Evolutionary conservation across 441 rosid genomes (phyloP).

Genomic region (Melastoma candidum): DNA sequence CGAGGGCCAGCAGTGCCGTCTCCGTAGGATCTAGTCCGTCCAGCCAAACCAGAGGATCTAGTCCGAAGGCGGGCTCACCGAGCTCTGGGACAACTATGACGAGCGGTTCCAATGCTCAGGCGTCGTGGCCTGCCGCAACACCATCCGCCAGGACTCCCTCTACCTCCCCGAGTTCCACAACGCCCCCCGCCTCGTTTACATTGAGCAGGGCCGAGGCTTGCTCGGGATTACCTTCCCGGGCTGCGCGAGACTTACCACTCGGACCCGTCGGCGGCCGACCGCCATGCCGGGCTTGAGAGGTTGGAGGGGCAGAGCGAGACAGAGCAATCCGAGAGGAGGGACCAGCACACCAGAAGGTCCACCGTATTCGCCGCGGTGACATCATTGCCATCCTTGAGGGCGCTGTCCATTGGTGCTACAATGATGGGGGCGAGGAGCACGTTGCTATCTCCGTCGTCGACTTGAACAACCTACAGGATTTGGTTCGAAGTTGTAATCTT

Average conservation of each 20-base stretch:
- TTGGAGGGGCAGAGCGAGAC: neutral
- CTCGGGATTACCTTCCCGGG: conserved; percentile 23
- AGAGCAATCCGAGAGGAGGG: conserved; percentile 4
- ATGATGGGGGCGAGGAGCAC: conserved; percentile 26
- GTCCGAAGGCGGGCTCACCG: conserved; percentile 22
- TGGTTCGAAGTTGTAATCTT: no score
- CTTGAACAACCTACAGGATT: conserved; percentile 10
- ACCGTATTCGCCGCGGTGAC: conserved; percentile 26
- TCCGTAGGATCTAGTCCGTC: conserved; percentile 17
- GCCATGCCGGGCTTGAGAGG: neutral
- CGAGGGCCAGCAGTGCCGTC: conserved; percentile 5
- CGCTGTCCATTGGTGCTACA: conserved; percentile 29
- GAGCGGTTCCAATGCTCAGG: no score
- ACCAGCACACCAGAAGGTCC: conserved; percentile 32
- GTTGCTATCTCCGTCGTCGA: conserved; percentile 22
- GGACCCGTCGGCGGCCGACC: conserved; percentile 9
- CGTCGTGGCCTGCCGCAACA: no score
- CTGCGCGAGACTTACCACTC: conserved; percentile 30
- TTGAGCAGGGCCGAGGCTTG: conserved; percentile 23
- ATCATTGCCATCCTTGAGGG: conserved; percentile 31
- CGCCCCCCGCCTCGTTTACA: conserved; percentile 21
- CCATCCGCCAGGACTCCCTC: neutral
- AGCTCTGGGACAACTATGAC: neutral
- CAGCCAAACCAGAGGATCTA: conserved; percentile 21
- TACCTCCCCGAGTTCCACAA: conserved; percentile 18